Conservation (phyloP, 352 stramenopile genomes). For the Elongisporangium undulatum region DNA sequence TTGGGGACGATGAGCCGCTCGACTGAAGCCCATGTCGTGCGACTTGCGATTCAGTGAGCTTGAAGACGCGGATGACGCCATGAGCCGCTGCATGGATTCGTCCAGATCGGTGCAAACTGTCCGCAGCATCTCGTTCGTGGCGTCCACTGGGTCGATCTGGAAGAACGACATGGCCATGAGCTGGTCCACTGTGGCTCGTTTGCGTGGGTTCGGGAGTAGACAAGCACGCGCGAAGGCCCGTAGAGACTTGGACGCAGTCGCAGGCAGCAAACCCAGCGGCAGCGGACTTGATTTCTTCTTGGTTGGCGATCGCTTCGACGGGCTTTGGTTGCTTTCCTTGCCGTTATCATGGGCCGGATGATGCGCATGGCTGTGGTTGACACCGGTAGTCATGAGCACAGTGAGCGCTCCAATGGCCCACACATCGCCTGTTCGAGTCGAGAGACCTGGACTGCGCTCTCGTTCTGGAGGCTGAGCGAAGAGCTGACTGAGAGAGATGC, state of each 20-base stretch:
- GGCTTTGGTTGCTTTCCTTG: background rate
- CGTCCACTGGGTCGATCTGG: conserved; percentile 38
- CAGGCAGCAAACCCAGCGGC: conserved; percentile 29
- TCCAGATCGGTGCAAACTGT: conserved; percentile 58
- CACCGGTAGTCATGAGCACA: conserved; percentile 41
- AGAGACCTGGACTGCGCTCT: conserved; percentile 8
- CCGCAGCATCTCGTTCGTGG: conserved; percentile 46
- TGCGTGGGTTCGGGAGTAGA: conserved; percentile 33
- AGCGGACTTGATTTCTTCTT: conserved; percentile 2
- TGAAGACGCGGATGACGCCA: conserved; percentile 1
- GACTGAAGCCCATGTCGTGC: background rate
- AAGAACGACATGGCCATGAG: conserved; percentile 46
- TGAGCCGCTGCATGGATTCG: conserved; percentile 43
- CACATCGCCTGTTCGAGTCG: conserved; percentile 38
- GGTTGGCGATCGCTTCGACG: conserved; percentile 6
- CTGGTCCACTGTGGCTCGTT: conserved; percentile 23
- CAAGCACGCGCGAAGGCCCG: conserved; percentile 38
- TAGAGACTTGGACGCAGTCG: conserved; percentile 35
- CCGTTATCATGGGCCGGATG: background rate
- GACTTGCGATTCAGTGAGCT: background rate
- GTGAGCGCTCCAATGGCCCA: conserved; percentile 53
- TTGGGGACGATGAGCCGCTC: background rate
- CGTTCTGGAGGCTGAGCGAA: conserved; percentile 19
- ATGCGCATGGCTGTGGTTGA: conserved; percentile 8
- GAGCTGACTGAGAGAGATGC: background rate